Evolutionary conservation across 2,329 filamentous ascomycete species (phyloP).

Genomic region (Aspergillus phoenicis): DNA sequence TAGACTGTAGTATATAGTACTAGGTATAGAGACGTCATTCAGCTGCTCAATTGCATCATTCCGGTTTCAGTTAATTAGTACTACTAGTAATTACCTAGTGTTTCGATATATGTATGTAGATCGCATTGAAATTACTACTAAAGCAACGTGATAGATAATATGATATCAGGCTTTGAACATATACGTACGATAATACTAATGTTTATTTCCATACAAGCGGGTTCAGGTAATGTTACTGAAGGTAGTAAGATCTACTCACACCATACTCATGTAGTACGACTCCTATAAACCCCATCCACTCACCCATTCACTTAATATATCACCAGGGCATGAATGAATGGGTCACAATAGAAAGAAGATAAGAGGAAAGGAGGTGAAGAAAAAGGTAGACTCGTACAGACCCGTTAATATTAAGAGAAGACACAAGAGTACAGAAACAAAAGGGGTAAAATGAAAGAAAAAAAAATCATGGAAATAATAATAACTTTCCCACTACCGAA

Average conservation of each 20-base stretch:
- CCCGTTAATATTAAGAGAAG: slow-evolving; percentile 13
- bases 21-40: background rate
- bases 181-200: background rate
- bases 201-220: background rate
- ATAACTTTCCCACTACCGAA: slow-evolving; percentile 37
- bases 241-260: too few relatives aligned
- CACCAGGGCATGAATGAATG: background rate
- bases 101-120: background rate
- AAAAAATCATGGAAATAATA: slow-evolving; percentile 8
- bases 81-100: background rate
- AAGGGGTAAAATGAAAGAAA: slow-evolving; percentile 6
- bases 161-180: background rate
- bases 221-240: too few relatives aligned
- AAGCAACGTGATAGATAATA: too few relatives aligned
- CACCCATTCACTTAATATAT: background rate
- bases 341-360: background rate
- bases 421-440: slow-evolving; percentile 5
- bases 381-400: background rate
- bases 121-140: too few relatives aligned
- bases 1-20: background rate
- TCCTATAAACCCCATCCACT: too few relatives aligned
- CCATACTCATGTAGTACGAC: too few relatives aligned
- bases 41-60: background rate
- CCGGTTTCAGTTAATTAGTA: background rate
- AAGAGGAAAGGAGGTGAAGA: background rate